Percentiles rank a stretch among this genome's conserved stretches.
These are phyloP conservation scores for Striga hermonthica DNA, from an alignment of 305 asterid species.

Conservation along the genomic window DNA sequence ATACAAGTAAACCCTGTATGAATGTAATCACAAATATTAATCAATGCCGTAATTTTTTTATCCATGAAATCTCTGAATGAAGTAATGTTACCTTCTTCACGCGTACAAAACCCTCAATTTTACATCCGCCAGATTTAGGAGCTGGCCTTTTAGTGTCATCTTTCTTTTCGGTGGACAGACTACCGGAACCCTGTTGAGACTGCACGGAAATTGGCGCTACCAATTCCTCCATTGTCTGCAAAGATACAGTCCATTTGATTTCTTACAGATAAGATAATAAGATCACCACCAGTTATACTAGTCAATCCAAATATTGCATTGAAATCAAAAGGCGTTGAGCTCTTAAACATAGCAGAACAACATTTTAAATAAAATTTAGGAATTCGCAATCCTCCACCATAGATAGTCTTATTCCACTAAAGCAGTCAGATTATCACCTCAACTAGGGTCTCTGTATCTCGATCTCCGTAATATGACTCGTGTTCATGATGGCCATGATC, in stretches of 20 bases:
- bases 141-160: slow-evolving; percentile 71
- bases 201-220: slow-evolving; percentile 69
- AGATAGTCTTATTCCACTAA: slow-evolving; percentile 12
- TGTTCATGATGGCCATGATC: slow-evolving; percentile 91
- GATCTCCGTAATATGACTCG: slow-evolving; percentile 96
- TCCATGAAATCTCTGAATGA: no score
- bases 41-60: no score
- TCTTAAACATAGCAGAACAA: slow-evolving; percentile 2
- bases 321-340: slow-evolving; percentile 16
- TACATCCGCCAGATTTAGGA: slow-evolving; percentile 88
- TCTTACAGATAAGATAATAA: slow-evolving; percentile 2
- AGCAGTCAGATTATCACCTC: slow-evolving; percentile 52
- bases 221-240: slow-evolving; percentile 86
- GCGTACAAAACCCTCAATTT: slow-evolving; percentile 94
- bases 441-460: slow-evolving; percentile 83
- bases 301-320: slow-evolving; percentile 7
- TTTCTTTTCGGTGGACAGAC: slow-evolving; percentile 37
- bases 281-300: slow-evolving; percentile 14
- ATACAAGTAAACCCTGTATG: no score
- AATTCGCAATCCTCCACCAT: slow-evolving; percentile 25
- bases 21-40: no score
- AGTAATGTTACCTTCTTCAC: slow-evolving; percentile 71
- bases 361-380: slow-evolving; percentile 23
- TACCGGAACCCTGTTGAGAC: slow-evolving; percentile 50
- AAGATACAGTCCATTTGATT: slow-evolving; percentile 30